Conservation (phyloP, 345 rosid species). For the Aethionema arabicum region DNA sequence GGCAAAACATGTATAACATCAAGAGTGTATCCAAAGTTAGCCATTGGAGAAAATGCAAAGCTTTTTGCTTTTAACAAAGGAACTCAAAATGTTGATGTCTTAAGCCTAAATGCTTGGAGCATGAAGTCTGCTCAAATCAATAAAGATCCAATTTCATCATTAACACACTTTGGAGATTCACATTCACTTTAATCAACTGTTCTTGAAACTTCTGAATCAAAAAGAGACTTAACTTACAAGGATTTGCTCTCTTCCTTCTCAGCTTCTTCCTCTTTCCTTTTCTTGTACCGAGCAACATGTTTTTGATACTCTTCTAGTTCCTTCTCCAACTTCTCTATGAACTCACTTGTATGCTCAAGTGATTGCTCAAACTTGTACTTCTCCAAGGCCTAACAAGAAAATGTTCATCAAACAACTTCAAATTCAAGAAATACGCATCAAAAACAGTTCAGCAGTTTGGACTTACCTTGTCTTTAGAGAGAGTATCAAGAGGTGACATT, state of each 20-base stretch:
- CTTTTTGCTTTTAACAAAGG: conserved; percentile 45
- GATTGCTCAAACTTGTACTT: conserved; percentile 79
- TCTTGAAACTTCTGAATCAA: conserved; percentile 21
- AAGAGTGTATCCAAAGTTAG: conserved; percentile 56
- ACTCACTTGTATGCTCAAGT: conserved; percentile 89
- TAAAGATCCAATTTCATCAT: conserved; percentile 7
- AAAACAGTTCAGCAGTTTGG: not conserved
- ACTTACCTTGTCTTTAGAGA: conserved; percentile 74
- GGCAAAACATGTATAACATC: conserved; percentile 56
- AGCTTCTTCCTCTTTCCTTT: conserved; percentile 39
- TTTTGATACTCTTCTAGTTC: conserved; percentile 74
- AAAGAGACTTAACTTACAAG: conserved; percentile 11
- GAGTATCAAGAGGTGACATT: conserved; percentile 74
- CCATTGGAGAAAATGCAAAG: conserved; percentile 35
- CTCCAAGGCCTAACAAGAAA: conserved; percentile 66
- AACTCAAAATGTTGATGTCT: conserved; percentile 35
- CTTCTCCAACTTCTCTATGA: conserved; percentile 85
- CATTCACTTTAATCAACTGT: conserved; percentile 9
- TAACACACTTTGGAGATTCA: conserved; percentile 10
- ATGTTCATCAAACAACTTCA: not conserved
- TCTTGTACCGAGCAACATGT: conserved; percentile 56
- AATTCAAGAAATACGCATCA: not conserved
- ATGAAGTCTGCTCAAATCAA: conserved; percentile 42
- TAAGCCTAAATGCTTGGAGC: conserved; percentile 42
- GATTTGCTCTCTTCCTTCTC: conserved; percentile 4